Evolutionary conservation across 2,329 filamentous ascomycete genomes (phyloP), one percentile per base, ranked within the genome.

Genomic region (Metarhizium humberi): DNA sequence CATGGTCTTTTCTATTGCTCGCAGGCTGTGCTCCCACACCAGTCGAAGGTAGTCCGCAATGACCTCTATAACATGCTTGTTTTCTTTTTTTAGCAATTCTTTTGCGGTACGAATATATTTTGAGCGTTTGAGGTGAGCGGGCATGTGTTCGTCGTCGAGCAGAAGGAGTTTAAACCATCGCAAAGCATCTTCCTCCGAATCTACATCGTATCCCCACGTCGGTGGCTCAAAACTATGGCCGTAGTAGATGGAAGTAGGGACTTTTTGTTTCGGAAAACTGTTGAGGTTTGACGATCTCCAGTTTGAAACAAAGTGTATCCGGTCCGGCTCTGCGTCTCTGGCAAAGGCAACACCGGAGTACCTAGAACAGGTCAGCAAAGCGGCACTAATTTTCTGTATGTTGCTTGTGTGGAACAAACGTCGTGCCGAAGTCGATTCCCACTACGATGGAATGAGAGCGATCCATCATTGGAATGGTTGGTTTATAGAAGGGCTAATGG

Each of bases 401-500:
- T 14, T 2, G 8, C 11, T 40, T 3, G 4, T 16, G 1, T 14
- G 11, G 11, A 40, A 40, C 69, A 55, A 56, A 75, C 62, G 75
- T 78, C 0, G 75, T 78, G 0, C 74, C 75, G 45, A 77, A 76
- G 40, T 77, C 75, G 4, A 78, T 67, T 0, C 74, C 71, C 2
- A 76, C 58, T 18, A 73, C 58, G 2, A 75, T 62, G 7, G n/a
- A 45, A 25, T 25, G 16, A 6, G 42, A 14, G 42, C 18, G 7
- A 5, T 18, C 20, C 20, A 20, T 14, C 16, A 45, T 45, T 8
- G 7, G 18, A 5, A 4, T 18, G 42, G 42, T 11, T 18, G 42
- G 14, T 20, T 18, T 5, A 18, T 45, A 14, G 42, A 40, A 40
- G 13, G 36, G 13, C 2, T 13, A 11, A 4, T 11, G 14, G 4